A percentile compares a stretch with the other conserved stretches of the same genome.
Evolutionary conservation across 768 basidiomycete genomes (phyloP).

Genomic region (Butyriboletus loyo): DNA sequence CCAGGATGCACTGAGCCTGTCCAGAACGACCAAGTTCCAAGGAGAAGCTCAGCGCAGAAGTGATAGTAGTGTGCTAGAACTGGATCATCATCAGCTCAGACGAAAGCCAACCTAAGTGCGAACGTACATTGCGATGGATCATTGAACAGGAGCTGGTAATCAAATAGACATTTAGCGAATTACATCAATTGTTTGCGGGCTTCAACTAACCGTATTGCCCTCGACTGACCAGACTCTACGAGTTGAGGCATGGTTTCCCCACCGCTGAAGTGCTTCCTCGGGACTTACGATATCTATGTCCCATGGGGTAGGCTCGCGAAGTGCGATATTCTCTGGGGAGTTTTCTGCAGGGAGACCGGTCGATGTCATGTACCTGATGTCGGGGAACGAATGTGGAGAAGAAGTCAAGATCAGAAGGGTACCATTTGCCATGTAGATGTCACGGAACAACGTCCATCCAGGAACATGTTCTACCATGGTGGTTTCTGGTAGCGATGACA

Average conservation of each 20-base stretch:
- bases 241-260: slow-evolving; percentile 46
- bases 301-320: slow-evolving; percentile 61
- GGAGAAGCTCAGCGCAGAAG: slow-evolving; percentile 76
- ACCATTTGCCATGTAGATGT: slow-evolving; percentile 83
- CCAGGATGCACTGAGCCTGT: slow-evolving; percentile 42
- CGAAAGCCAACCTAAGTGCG: background rate
- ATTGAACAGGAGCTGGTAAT: slow-evolving; percentile 52
- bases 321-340: slow-evolving; percentile 60
- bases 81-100: slow-evolving; percentile 8
- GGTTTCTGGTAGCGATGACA: slow-evolving; percentile 45
- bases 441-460: slow-evolving; percentile 83
- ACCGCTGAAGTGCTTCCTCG: slow-evolving; percentile 55
- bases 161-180: slow-evolving; percentile 4
- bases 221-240: slow-evolving; percentile 65
- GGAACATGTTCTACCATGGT: slow-evolving; percentile 62
- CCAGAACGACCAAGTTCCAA: slow-evolving; percentile 78
- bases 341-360: slow-evolving; percentile 57
- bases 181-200: background rate
- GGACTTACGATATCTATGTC: slow-evolving; percentile 63
- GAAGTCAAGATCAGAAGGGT: slow-evolving; percentile 69
- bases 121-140: slow-evolving; percentile 59
- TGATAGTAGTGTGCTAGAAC: slow-evolving; percentile 87
- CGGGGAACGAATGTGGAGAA: slow-evolving; percentile 44
- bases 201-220: slow-evolving; percentile 62
- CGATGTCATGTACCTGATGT: slow-evolving; percentile 58